A percentile compares a stretch with the other conserved stretches of the same genome.
phyloP scores from a whole-genome alignment of 805 yeast species.

The Wickerhamiella shivajii region DNA sequence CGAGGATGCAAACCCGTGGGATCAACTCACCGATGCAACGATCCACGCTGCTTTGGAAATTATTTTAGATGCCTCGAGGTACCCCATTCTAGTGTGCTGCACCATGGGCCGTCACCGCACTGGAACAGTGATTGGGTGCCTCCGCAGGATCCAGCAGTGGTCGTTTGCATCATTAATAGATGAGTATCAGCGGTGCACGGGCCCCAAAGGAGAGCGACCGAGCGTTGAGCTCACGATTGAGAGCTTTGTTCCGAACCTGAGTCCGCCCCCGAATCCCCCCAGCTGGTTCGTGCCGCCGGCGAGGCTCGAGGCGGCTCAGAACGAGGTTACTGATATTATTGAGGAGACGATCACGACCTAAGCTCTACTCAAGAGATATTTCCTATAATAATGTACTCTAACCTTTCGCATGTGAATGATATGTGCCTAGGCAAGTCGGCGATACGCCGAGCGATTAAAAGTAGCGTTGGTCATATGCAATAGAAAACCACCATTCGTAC shows the following conservation, averaged over 20 bases:
- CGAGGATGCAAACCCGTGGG: slow-evolving; percentile 91
- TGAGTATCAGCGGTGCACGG: slow-evolving; percentile 88
- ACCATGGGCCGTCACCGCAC: slow-evolving; percentile 98
- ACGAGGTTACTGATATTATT: too few species aligned
- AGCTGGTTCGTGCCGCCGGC: slow-evolving; percentile 6
- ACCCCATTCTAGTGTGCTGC: slow-evolving; percentile 84
- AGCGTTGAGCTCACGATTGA: slow-evolving; percentile 84
- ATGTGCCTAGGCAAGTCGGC: too few species aligned
- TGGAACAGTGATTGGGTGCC: slow-evolving; percentile 91
- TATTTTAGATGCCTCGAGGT: slow-evolving; percentile 54
- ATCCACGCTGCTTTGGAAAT: slow-evolving; percentile 67
- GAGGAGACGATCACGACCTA: too few species aligned
- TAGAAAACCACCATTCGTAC: too few species aligned
- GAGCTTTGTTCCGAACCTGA: slow-evolving; percentile 37
- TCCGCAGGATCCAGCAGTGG: slow-evolving; percentile 93
- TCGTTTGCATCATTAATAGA: slow-evolving; percentile 88
- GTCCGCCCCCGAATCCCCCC: slow-evolving; percentile 5
- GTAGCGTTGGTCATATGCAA: too few species aligned
- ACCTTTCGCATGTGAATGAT: too few species aligned
- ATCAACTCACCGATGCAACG: slow-evolving; percentile 71
- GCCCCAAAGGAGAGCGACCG: slow-evolving; percentile 82
- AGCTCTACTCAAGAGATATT: too few species aligned
- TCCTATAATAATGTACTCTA: too few species aligned
- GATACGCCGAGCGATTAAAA: too few species aligned
- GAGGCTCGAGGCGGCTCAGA: too few species aligned